These are phyloP conservation scores for Phanerodontia chrysosporium DNA, from an alignment of 768 basidiomycete species.

Conservation along the genomic window DNA sequence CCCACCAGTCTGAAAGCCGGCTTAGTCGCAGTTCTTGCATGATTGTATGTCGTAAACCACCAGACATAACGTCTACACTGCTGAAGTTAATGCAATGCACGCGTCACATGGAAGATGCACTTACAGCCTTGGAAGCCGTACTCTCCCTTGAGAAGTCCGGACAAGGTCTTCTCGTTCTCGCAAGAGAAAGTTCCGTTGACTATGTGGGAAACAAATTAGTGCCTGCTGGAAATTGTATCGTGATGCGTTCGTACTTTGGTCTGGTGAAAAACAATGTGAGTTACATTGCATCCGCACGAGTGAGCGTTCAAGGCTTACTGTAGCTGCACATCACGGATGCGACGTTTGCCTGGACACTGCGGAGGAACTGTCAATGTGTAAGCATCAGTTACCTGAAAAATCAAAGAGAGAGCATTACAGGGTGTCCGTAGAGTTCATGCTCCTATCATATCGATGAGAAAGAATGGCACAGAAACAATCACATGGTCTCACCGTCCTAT, in stretches of 20 bases:
- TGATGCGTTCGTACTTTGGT: constrained; percentile 12
- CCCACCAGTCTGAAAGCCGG: constrained; percentile 61
- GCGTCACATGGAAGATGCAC: constrained; percentile 11
- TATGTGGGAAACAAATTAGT: constrained; percentile 9
- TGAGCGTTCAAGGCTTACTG: constrained; percentile 19
- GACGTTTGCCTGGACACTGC: constrained; percentile 22
- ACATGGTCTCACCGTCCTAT: constrained; percentile 13
- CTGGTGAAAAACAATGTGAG: not conserved
- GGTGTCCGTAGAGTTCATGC: constrained; percentile 20
- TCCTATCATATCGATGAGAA: constrained; percentile 7
- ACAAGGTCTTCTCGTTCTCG: constrained; percentile 65
- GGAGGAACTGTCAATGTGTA: constrained; percentile 17
- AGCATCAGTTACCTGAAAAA: not conserved
- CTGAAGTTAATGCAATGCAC: constrained; percentile 14
- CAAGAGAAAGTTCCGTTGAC: constrained; percentile 71
- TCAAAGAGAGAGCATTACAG: constrained; percentile 9
- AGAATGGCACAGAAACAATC: not conserved
- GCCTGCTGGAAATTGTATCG: not conserved
- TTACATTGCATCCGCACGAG: too few relatives aligned
- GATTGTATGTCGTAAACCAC: constrained; percentile 15
- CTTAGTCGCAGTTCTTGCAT: constrained; percentile 23
- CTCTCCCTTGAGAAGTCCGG: constrained; percentile 41
- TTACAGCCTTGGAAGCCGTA: constrained; percentile 38
- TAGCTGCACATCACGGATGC: constrained; percentile 24
- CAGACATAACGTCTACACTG: constrained; percentile 25